These are phyloP conservation scores for Laburnicola sp. DNA, from an alignment of 2,329 filamentous ascomycete species.

Conservation along the genomic window DNA sequence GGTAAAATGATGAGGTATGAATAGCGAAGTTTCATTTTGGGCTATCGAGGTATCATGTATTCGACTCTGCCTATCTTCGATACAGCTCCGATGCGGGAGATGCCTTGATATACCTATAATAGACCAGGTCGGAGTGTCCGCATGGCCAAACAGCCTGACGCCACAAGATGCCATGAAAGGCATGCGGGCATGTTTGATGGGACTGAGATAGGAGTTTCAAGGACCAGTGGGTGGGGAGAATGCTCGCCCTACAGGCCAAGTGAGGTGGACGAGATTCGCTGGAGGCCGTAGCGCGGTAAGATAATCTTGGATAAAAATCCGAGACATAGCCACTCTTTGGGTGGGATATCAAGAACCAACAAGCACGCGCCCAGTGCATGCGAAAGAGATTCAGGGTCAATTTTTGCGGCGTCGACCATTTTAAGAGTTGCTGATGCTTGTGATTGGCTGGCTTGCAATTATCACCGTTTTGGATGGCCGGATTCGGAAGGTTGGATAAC, in stretches of 20 bases:
- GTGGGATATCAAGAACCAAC: not conserved
- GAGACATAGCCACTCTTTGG: not conserved
- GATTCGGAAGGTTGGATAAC: not conserved
- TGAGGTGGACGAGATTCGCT: constrained; percentile 1
- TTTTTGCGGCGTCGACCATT: constrained; percentile 2
- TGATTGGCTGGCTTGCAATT: not conserved
- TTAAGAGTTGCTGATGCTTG: not conserved
- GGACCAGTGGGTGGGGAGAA: not conserved
- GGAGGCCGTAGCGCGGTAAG: not conserved
- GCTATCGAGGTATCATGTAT: constrained; percentile 4
- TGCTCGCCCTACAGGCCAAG: not conserved
- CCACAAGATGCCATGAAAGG: not conserved
- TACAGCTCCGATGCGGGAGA: not conserved
- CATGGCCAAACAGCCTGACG: constrained; percentile 7
- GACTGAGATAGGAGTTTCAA: not conserved
- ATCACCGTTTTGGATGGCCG: constrained; percentile 6
- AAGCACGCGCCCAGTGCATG: constrained; percentile 4
- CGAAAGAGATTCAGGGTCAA: not conserved
- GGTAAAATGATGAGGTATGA: constrained; percentile 4
- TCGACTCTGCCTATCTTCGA: not conserved
- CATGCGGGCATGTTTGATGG: not conserved
- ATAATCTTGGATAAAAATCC: constrained; percentile 7
- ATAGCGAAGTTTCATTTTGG: constrained; percentile 8
- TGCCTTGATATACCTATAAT: constrained; percentile 11
- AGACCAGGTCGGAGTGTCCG: constrained; percentile 3